Evolutionary conservation across 2,329 filamentous ascomycete species (phyloP).

Genomic region (Cryphonectria parasitica): DNA sequence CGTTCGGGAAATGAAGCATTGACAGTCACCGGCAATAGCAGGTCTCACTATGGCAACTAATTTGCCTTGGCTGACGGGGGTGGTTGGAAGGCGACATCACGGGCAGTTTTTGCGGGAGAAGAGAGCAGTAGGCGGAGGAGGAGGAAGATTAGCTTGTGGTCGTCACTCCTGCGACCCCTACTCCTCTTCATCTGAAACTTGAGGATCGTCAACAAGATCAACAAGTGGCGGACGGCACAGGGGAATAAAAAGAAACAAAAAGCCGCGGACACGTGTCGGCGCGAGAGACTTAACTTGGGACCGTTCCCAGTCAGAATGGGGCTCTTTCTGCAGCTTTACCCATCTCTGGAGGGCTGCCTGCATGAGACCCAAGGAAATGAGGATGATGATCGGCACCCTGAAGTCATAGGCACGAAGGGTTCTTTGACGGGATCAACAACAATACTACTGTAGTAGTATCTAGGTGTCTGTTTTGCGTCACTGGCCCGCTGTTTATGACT

Average conservation of each 20-base stretch:
- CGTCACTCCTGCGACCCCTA: background rate
- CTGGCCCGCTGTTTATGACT: background rate
- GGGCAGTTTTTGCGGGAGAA: background rate
- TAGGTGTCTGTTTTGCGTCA: background rate
- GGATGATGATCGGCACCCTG: conserved; percentile 5
- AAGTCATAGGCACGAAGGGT: conserved; percentile 2
- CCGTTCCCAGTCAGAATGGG: background rate
- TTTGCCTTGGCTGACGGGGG: background rate
- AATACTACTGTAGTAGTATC: background rate
- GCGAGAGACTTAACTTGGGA: background rate
- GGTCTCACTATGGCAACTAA: conserved; percentile 8
- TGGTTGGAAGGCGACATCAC: background rate
- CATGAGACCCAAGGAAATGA: conserved; percentile 4
- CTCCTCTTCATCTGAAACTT: conserved; percentile 5
- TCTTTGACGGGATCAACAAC: background rate
- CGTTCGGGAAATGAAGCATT: conserved; percentile 11
- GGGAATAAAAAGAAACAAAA: background rate
- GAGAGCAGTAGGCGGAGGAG: background rate
- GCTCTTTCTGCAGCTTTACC: background rate
- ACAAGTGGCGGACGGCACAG: background rate
- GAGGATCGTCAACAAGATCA: conserved; percentile 5
- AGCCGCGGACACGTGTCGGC: background rate
- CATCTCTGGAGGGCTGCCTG: conserved; percentile 3
- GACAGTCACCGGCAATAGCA: background rate
- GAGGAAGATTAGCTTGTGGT: background rate